phyloP scores from a whole-genome alignment of 768 basidiomycete species.

The Paxillus rubicundulus region DNA sequence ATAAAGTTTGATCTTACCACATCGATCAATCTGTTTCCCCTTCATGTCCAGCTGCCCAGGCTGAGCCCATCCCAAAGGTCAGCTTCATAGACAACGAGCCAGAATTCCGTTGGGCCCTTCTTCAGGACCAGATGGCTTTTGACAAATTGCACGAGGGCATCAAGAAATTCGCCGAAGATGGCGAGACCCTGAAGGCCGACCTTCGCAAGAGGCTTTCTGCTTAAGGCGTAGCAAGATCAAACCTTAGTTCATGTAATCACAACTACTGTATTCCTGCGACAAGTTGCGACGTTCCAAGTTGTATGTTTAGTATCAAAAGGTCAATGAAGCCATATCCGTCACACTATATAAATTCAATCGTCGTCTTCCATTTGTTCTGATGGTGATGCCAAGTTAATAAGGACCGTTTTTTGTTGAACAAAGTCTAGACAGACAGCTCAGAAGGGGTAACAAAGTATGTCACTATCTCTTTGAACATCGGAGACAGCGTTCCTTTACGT shows the following conservation, averaged over 20 bases:
- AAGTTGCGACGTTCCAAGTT: neutral
- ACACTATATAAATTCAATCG: neutral
- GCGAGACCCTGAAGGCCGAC: constrained; percentile 79
- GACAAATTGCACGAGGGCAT: constrained; percentile 99
- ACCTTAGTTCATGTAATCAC: neutral
- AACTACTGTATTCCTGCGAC: constrained; percentile 1
- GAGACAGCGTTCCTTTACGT: too few species aligned
- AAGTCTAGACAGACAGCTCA: neutral
- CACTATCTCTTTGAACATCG: neutral
- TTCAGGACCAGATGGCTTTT: constrained; percentile 96
- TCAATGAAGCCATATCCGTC: neutral
- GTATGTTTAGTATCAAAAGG: neutral
- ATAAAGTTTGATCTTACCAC: constrained; percentile 5
- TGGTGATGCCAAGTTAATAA: neutral
- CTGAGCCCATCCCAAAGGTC: constrained; percentile 72
- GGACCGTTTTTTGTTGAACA: too few species aligned
- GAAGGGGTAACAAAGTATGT: neutral
- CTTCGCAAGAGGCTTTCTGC: constrained; percentile 62
- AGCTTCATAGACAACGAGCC: constrained; percentile 88
- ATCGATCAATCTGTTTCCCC: neutral
- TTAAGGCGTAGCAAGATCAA: constrained; percentile 1
- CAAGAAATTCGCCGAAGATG: constrained; percentile 97
- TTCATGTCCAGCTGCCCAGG: constrained; percentile 43
- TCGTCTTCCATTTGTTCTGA: neutral
- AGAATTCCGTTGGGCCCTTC: constrained; percentile 92